These are phyloP conservation scores for Leishmania gerbilli DNA, from an alignment of 208 protist species.

Conservation along the genomic window DNA sequence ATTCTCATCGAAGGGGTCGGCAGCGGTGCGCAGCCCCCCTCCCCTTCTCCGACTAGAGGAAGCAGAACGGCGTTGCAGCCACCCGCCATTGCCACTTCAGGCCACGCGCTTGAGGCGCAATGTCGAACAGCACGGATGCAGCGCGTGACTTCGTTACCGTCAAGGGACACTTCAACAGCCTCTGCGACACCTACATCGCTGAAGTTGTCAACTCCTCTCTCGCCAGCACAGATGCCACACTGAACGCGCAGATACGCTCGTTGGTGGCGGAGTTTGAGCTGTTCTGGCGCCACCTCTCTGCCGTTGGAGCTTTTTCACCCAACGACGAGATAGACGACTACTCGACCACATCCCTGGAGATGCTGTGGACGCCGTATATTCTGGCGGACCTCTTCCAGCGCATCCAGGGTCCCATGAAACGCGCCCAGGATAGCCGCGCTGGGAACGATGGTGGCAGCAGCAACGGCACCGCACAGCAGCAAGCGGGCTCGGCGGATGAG, in stretches of 20 bases:
- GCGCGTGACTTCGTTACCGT: slow-evolving; percentile 45
- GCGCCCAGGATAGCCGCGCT: background rate
- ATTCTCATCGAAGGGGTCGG: background rate
- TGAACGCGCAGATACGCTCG: slow-evolving; percentile 30
- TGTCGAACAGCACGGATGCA: slow-evolving; percentile 5
- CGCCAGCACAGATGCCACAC: slow-evolving; percentile 32
- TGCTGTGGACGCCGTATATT: slow-evolving; percentile 85
- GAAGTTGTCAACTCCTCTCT: slow-evolving; percentile 40
- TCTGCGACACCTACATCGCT: slow-evolving; percentile 50
- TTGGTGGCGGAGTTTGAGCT: slow-evolving; percentile 67
- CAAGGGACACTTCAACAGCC: slow-evolving; percentile 59
- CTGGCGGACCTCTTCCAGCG: slow-evolving; percentile 86
- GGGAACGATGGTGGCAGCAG: background rate
- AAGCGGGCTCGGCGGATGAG: slow-evolving; percentile 5
- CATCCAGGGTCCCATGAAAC: slow-evolving; percentile 43
- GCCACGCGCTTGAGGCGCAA: background rate
- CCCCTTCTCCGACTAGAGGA: too few relatives aligned
- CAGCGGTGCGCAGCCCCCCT: background rate
- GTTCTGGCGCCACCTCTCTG: slow-evolving; percentile 62
- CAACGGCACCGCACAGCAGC: background rate
- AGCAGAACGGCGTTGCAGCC: background rate
- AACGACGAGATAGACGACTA: slow-evolving; percentile 88
- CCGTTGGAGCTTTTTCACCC: slow-evolving; percentile 67
- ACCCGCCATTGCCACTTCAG: background rate
- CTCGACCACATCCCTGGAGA: slow-evolving; percentile 78